Base-by-base conservation (phyloP, 805 yeast species). In the Suhomyces emberorum region DNA sequence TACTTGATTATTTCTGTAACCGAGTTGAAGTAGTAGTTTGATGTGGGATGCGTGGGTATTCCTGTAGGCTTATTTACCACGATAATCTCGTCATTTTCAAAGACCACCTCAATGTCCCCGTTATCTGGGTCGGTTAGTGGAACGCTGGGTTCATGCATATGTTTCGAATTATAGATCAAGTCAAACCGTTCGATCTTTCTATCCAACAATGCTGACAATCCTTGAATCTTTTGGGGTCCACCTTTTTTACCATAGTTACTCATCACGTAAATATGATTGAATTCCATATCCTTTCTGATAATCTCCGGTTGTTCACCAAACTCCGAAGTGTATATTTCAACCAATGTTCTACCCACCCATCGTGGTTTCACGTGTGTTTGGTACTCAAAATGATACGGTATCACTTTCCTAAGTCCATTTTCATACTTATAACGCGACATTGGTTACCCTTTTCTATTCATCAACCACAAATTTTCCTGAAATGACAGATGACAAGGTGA, bases 41-140 rank as follows among this genome's bases (percentile, higher is more conserved):
- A 69, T 0, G 73, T 61, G 0, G 81, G 78, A 44, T 76, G 81
- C 1, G 77, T 73, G 1, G 81, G 79, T 2, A 74, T 54, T 0
- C 81, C 81, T 0, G 67, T 55, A 0, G 80, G 80, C 41, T 76
- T 76, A 44, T 71, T 57, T 2, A 74, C 65, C 17, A 76, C 77
- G 11, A 74, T 17, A 0, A 68, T 20, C 6, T 60, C 54, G 3
- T 51, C 54, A 41, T 69, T 66, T 40, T 70, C 62, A 46, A 49
- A 57, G 0, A 75, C 45, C 1, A 69, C 52, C 4, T 56, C 42
- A 15, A 21, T 15, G 2, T 18, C 32, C 7, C 15, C 28, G 39
- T 17, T 28, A 14, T 15, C 14, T 11, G 22, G 35, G 4, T 37
- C 33, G n/a, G n/a, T n/a, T n/a, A n/a, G n/a, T 2, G 62, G 54